Conservation (phyloP, 176 grass and related monocot genomes). For the Oryza glumipatula region DNA sequence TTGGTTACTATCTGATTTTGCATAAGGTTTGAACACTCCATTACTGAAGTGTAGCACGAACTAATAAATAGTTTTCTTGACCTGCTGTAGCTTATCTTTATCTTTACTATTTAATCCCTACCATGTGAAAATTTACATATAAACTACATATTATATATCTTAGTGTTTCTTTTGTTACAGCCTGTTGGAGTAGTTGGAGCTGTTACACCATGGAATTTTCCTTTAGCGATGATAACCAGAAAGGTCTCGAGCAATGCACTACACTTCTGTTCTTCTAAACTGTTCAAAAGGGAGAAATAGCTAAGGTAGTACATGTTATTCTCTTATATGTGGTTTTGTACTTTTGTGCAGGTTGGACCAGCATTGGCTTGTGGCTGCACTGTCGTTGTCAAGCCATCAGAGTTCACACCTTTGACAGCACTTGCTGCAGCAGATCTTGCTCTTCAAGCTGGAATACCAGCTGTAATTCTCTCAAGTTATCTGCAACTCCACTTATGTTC, state of each 20-base stretch:
- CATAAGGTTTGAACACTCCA: neutral
- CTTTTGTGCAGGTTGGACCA: slow-evolving; percentile 74
- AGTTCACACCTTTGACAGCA: slow-evolving; percentile 96
- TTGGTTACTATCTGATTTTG: neutral
- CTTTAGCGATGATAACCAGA: slow-evolving; percentile 98
- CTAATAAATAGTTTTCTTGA: slow-evolving; percentile 35
- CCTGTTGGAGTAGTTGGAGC: slow-evolving; percentile 99
- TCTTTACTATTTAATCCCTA: neutral
- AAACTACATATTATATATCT: slow-evolving; percentile 20
- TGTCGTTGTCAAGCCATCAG: slow-evolving; percentile 94
- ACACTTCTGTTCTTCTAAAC: slow-evolving; percentile 1
- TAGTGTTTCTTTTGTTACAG: slow-evolving; percentile 48
- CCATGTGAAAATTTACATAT: slow-evolving; percentile 17
- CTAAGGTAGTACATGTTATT: slow-evolving; percentile 36
- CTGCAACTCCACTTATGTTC: slow-evolving; percentile 23
- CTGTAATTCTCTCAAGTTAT: slow-evolving; percentile 61
- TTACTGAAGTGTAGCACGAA: slow-evolving; percentile 6
- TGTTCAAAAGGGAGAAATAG: slow-evolving; percentile 7
- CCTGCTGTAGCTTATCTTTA: neutral
- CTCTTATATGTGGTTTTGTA: slow-evolving; percentile 5
- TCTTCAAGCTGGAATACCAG: slow-evolving; percentile 97
- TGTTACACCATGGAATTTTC: slow-evolving; percentile 99
- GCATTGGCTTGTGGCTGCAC: slow-evolving; percentile 95
- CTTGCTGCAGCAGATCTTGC: slow-evolving; percentile 96
- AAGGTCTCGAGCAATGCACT: slow-evolving; percentile 59